These are phyloP conservation scores for Endocarpon pusillum DNA, from an alignment of 495 filamentous ascomycete species.

Conservation along the genomic window DNA sequence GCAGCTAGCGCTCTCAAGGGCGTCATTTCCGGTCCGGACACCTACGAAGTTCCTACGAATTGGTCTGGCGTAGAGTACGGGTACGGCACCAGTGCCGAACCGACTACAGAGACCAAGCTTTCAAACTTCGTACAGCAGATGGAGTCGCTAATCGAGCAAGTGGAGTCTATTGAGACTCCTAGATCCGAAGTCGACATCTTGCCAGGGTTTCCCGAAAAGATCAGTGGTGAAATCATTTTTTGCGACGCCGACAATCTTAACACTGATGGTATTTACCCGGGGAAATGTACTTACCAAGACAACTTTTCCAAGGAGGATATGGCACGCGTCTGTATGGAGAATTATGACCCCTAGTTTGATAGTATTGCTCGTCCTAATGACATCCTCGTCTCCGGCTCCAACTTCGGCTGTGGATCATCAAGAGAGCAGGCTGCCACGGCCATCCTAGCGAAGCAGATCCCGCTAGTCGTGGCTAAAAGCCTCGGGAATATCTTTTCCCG, in stretches of 20 bases:
- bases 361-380: conserved; percentile 44
- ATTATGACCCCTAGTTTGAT: conserved; percentile 65
- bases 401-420: conserved; percentile 73
- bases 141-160: conserved; percentile 32
- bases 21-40: conserved; percentile 61
- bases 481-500: conserved; percentile 81
- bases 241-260: conserved; percentile 9
- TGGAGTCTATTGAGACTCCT: conserved; percentile 9
- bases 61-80: conserved; percentile 50
- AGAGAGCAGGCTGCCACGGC: conserved; percentile 84
- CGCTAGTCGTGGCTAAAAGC: conserved; percentile 66
- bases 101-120: conserved; percentile 38
- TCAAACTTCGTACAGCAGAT: conserved; percentile 38
- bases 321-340: conserved; percentile 81
- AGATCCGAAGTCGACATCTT: conserved; percentile 1
- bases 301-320: conserved; percentile 57
- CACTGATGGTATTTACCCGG: conserved; percentile 14
- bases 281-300: conserved; percentile 83
- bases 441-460: conserved; percentile 71
- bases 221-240: conserved; percentile 3
- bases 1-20: conserved; percentile 73
- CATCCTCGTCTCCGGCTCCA: conserved; percentile 73
- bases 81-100: conserved; percentile 46
- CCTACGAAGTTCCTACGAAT: conserved; percentile 52
- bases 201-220: conserved; percentile 13